phyloP scores from a whole-genome alignment of 176 grass and related monocot species.

The Cymbopogon citratus region DNA sequence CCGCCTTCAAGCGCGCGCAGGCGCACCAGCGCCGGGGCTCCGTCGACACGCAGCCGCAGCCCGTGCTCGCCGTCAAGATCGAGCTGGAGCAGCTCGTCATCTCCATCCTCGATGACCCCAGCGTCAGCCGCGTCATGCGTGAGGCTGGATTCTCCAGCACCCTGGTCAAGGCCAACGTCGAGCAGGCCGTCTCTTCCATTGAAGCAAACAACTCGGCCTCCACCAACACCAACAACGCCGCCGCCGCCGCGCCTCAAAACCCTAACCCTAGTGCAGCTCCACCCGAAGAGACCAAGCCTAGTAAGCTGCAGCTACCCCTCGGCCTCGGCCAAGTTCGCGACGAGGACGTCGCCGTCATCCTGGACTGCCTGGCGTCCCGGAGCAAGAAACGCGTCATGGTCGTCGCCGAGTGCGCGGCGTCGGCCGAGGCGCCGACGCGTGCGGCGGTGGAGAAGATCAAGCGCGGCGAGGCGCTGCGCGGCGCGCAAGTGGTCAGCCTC shows the following conservation, averaged over 20 bases:
- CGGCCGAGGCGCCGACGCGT: constrained; percentile 37
- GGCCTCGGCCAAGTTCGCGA: constrained; percentile 23
- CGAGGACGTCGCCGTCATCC: constrained; percentile 52
- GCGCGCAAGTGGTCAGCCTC: constrained; percentile 42
- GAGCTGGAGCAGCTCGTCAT: constrained; percentile 87
- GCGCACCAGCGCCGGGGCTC: constrained; percentile 69
- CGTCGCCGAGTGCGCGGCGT: constrained; percentile 43
- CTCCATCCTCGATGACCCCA: constrained; percentile 95
- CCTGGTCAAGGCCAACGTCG: constrained; percentile 74
- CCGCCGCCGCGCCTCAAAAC: constrained; percentile 1
- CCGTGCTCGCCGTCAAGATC: constrained; percentile 62
- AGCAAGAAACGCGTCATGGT: constrained; percentile 62
- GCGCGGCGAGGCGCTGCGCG: constrained; percentile 43
- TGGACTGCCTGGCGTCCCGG: constrained; percentile 38
- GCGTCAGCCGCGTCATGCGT: constrained; percentile 87
- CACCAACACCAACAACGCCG: background rate
- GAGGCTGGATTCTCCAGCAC: constrained; percentile 93
- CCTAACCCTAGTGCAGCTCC: constrained; percentile 38
- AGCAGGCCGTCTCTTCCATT: constrained; percentile 43
- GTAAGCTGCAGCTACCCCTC: background rate
- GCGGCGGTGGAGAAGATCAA: constrained; percentile 46
- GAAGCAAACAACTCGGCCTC: background rate
- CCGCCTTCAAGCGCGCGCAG: constrained; percentile 79
- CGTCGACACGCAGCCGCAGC: constrained; percentile 55
- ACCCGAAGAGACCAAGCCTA: constrained; percentile 40